Conservation (phyloP, 2,329 filamentous ascomycete genomes). For the Calonectria ilicicola region DNA sequence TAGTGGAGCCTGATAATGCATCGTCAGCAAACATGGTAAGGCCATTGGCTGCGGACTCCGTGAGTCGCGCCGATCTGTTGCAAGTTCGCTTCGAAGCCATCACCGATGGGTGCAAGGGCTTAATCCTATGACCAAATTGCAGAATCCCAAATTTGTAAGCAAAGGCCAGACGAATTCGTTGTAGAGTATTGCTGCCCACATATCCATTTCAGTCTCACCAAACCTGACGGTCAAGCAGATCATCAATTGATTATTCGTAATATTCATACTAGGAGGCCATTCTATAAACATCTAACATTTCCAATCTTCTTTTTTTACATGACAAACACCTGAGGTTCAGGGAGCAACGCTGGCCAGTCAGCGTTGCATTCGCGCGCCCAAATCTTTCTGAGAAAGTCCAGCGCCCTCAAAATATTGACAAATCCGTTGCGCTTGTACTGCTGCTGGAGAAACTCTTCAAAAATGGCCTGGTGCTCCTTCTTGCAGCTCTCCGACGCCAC, state of each 20-base stretch:
- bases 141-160: too few relatives aligned
- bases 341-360: constrained; percentile 37
- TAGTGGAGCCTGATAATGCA: background rate
- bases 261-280: background rate
- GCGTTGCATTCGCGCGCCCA: constrained; percentile 28
- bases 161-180: too few relatives aligned
- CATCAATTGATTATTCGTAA: background rate
- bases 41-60: background rate
- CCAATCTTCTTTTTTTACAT: constrained; percentile 28
- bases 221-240: too few relatives aligned
- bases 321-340: constrained; percentile 35
- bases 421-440: constrained; percentile 37
- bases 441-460: constrained; percentile 27
- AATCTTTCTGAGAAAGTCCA: constrained; percentile 34
- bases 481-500: constrained; percentile 36
- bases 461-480: constrained; percentile 33
- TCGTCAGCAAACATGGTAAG: background rate
- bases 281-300: background rate
- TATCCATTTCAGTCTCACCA: too few relatives aligned
- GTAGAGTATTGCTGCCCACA: too few relatives aligned
- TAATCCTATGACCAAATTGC: too few relatives aligned
- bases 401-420: constrained; percentile 34
- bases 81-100: too few relatives aligned
- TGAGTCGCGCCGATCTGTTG: background rate
- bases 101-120: too few relatives aligned